phyloP scores from a whole-genome alignment of 2,329 filamentous ascomycete genomes.

The Aaosphaeria pasadenensis region DNA sequence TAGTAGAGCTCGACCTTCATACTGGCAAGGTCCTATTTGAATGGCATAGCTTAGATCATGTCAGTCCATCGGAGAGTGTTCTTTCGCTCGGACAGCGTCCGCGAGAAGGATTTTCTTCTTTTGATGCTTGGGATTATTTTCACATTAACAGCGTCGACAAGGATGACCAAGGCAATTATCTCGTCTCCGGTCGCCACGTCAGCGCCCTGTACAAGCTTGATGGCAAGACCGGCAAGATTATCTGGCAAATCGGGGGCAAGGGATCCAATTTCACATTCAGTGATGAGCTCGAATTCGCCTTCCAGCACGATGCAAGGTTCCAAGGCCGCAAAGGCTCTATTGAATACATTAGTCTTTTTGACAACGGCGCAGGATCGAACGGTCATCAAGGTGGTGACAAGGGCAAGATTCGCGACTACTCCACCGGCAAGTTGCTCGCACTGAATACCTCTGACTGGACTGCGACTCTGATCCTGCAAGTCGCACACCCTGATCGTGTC shows the following conservation, averaged over 20 bases:
- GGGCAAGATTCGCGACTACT: constrained; percentile 19
- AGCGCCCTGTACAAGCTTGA: constrained; percentile 11
- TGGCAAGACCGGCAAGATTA: constrained; percentile 10
- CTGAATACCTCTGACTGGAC: neutral
- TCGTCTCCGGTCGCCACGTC: constrained; percentile 17
- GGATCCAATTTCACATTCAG: neutral
- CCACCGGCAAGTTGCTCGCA: neutral
- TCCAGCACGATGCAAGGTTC: constrained; percentile 1
- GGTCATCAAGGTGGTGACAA: constrained; percentile 1
- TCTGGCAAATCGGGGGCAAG: constrained; percentile 9
- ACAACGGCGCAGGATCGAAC: constrained; percentile 1
- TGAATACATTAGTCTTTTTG: constrained; percentile 1
- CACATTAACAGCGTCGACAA: constrained; percentile 50
- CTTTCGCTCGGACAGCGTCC: constrained; percentile 22
- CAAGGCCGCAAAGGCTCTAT: constrained; percentile 1
- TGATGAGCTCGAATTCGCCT: neutral
- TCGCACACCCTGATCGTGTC: neutral
- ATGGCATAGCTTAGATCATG: constrained; percentile 57
- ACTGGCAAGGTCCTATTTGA: constrained; percentile 58
- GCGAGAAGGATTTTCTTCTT: constrained; percentile 34
- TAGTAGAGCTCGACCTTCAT: constrained; percentile 49
- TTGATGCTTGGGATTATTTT: constrained; percentile 56
- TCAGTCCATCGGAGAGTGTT: constrained; percentile 50
- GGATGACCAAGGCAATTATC: constrained; percentile 10
- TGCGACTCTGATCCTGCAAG: neutral